phyloP scores from a whole-genome alignment of 2,329 filamentous ascomycete genomes.

The Aspergillus terreus region DNA sequence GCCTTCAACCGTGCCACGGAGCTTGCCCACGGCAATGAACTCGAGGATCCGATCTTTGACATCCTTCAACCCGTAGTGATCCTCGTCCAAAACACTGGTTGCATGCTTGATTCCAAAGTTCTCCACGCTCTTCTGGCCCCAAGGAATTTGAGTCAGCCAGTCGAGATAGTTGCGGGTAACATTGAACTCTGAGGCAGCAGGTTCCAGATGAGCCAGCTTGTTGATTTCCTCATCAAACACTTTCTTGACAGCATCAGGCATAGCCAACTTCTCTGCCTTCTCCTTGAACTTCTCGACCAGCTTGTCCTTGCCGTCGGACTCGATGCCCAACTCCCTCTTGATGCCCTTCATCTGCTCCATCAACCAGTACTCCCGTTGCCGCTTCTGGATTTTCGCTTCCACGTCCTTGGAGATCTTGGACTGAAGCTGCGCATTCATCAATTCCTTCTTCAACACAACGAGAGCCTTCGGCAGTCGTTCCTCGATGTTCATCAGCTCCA shows the following conservation, averaged over 20 bases:
- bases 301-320: slow-evolving; percentile 97
- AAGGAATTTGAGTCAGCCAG: slow-evolving; percentile 97
- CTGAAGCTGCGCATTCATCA: slow-evolving; percentile 96
- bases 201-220: slow-evolving; percentile 92
- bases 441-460: slow-evolving; percentile 91
- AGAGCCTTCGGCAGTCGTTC: slow-evolving; percentile 88
- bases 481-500: slow-evolving; percentile 86
- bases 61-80: slow-evolving; percentile 94
- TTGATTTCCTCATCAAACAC: slow-evolving; percentile 98
- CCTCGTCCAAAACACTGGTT: slow-evolving; percentile 85
- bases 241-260: slow-evolving; percentile 95
- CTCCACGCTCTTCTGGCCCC: slow-evolving; percentile 91
- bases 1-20: slow-evolving; percentile 93
- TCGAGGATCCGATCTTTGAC: slow-evolving; percentile 98
- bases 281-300: slow-evolving; percentile 96
- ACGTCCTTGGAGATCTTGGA: slow-evolving; percentile 98
- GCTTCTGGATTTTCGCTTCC: slow-evolving; percentile 93
- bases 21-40: slow-evolving; percentile 96
- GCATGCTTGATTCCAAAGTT: slow-evolving; percentile 95
- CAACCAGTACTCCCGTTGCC: slow-evolving; percentile 95
- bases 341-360: slow-evolving; percentile 99
- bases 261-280: slow-evolving; percentile 86
- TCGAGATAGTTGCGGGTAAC: slow-evolving; percentile 97
- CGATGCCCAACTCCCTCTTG: slow-evolving; percentile 87
- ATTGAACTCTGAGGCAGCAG: slow-evolving; percentile 96